phyloP scores from a whole-genome alignment of 2,329 filamentous ascomycete genomes.

The Cordyceps tenuipes region DNA sequence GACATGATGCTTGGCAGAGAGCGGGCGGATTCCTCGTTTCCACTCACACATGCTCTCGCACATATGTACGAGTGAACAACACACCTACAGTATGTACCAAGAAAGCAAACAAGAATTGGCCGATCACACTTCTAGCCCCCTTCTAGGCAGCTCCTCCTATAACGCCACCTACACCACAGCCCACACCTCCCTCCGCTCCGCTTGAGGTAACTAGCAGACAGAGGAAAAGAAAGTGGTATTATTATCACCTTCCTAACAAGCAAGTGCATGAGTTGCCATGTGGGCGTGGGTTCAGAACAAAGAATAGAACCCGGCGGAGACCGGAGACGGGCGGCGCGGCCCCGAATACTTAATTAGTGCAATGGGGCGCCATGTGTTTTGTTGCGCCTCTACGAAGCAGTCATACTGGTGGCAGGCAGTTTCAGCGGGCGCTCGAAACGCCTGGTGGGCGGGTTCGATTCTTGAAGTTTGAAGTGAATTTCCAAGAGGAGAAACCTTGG shows the following conservation, averaged over 20 bases:
- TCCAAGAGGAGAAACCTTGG: not conserved
- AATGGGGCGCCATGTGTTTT: not conserved
- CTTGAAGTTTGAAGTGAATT: not conserved
- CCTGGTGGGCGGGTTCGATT: not conserved
- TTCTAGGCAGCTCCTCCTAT: not conserved
- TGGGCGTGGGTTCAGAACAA: not conserved
- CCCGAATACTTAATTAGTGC: not conserved
- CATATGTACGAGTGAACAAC: not conserved
- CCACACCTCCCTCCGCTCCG: not conserved
- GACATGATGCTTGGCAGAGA: no score
- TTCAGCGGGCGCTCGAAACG: not conserved
- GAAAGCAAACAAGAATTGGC: not conserved
- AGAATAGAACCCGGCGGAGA: not conserved
- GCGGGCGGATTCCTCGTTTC: not conserved
- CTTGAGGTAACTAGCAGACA: not conserved
- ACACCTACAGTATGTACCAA: no score
- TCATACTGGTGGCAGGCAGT: no score
- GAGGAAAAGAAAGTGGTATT: not conserved
- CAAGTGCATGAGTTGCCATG: not conserved
- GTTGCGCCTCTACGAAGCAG: not conserved
- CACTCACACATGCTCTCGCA: not conserved
- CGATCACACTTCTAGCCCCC: not conserved
- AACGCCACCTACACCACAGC: not conserved
- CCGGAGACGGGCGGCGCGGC: conserved; percentile 1
- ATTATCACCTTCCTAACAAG: not conserved